Base-by-base conservation (phyloP, 1,284 basidiomycete genomes). In the Phenoliferia sp. region DNA sequence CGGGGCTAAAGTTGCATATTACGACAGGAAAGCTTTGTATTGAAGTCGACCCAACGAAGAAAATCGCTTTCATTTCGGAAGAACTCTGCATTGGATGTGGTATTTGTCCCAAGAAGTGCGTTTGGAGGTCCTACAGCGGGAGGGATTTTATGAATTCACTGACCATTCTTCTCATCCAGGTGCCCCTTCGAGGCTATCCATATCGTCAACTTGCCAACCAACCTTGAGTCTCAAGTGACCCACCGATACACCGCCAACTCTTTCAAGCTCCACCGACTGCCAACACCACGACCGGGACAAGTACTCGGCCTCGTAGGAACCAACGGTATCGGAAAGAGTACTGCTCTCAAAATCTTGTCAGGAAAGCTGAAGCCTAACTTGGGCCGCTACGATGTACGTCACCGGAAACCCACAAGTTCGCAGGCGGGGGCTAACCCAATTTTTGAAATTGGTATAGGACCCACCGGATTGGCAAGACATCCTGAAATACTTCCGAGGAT, bases 391-490 rank as follows among this genome's bases (percentile, higher is more conserved):
- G 92, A 94, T 78, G 90, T 92, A 76, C 73, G 88, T 55, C 50
- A 9, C 34, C 3, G 48, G 32, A 54, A 44, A 50, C 57, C 31
- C 10, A 39, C 52, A 12, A 29, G 61, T 12, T 44, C 39, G 12
- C 12, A 12, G 39, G 17, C 54, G 54, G 10, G 54, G 3, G 28
- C 50, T 10, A n/a, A 35, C 60, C 44, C 50, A 62, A 50, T 62
- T 54, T 62, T n/a, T 65, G 66, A 62, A 61, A 26, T 34, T 56
- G 50, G 16, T 65, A 50, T 56, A 72, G 92, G 89, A 90, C 95
- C 78, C 94, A 94, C 94, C 94, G 44, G 94, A 97, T 78, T 98
- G 94, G 94, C 88, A 92, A 80, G 94, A 97, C 78, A 96, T 98
- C 74, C 82, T 98, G 64, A 94, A 94, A 80, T 90, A 98, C 79